These are phyloP conservation scores for Yamadazyma sp. DNA, from an alignment of 805 yeast genomes.

Conservation along the genomic window DNA sequence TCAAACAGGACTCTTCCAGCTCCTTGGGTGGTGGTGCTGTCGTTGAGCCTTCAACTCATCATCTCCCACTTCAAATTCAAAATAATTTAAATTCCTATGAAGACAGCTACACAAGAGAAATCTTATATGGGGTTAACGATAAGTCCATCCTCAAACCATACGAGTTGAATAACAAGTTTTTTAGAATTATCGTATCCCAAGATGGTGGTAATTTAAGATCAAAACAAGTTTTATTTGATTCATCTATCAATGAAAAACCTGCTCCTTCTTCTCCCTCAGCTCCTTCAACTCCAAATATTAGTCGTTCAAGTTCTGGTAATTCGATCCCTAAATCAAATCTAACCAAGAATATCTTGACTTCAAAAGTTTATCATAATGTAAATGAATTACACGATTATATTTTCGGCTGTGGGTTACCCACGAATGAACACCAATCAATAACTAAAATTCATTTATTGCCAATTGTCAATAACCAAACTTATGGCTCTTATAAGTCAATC, in stretches of 20 bases:
- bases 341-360: constrained; percentile 18
- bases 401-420: constrained; percentile 57
- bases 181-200: constrained; percentile 47
- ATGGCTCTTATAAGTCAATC: constrained; percentile 31
- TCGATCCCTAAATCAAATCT: constrained; percentile 6
- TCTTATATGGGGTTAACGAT: constrained; percentile 43
- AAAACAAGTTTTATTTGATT: constrained; percentile 50
- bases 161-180: constrained; percentile 26
- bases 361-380: constrained; percentile 36
- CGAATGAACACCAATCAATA: constrained; percentile 40
- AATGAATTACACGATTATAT: constrained; percentile 49
- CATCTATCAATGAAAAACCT: constrained; percentile 16
- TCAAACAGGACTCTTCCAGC: constrained; percentile 24
- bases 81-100: constrained; percentile 29
- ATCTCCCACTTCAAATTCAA: constrained; percentile 4
- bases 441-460: constrained; percentile 51
- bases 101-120: constrained; percentile 43
- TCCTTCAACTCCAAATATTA: constrained; percentile 3
- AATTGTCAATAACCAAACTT: constrained; percentile 32
- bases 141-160: constrained; percentile 23
- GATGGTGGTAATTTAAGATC: constrained; percentile 48
- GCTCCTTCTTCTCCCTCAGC: constrained; percentile 1
- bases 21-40: constrained; percentile 8
- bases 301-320: constrained; percentile 3
- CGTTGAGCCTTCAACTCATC: constrained; percentile 5